These are phyloP conservation scores for Clonostachys sp. DNA, from an alignment of 2,329 filamentous ascomycete species.

Conservation along the genomic window DNA sequence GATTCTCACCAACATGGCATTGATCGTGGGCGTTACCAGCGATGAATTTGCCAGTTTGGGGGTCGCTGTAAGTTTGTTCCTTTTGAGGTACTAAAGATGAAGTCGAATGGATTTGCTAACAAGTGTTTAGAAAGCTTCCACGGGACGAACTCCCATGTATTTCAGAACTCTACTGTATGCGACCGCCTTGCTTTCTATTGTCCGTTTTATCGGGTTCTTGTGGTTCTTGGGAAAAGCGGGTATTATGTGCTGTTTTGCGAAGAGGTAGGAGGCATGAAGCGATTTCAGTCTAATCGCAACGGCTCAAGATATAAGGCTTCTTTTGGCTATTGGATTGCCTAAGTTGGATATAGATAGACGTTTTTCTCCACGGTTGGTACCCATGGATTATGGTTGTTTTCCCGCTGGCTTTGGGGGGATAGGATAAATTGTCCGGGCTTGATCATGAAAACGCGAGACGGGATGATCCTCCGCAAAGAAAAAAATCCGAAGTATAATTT, in stretches of 20 bases:
- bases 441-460: no score
- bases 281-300: no score
- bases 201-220: slow-evolving; percentile 80
- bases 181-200: slow-evolving; percentile 70
- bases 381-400: no score
- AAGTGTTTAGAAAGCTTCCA: slow-evolving; percentile 49
- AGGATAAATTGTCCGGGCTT: no score
- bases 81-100: no score
- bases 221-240: slow-evolving; percentile 90
- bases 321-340: no score
- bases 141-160: slow-evolving; percentile 69
- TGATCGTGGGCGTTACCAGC: slow-evolving; percentile 79
- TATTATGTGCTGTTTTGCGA: slow-evolving; percentile 86
- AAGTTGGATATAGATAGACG: no score
- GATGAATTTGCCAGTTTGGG: slow-evolving; percentile 75
- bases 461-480: no score
- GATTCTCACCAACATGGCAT: slow-evolving; percentile 83
- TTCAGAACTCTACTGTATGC: slow-evolving; percentile 84
- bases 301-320: no score
- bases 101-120: neutral
- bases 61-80: slow-evolving; percentile 61
- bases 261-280: slow-evolving; percentile 42
- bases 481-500: no score
- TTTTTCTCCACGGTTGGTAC: no score
- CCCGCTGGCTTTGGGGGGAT: no score